phyloP scores from a whole-genome alignment of 2,329 filamentous ascomycete species.

The Aspergillus quadricinctus region DNA sequence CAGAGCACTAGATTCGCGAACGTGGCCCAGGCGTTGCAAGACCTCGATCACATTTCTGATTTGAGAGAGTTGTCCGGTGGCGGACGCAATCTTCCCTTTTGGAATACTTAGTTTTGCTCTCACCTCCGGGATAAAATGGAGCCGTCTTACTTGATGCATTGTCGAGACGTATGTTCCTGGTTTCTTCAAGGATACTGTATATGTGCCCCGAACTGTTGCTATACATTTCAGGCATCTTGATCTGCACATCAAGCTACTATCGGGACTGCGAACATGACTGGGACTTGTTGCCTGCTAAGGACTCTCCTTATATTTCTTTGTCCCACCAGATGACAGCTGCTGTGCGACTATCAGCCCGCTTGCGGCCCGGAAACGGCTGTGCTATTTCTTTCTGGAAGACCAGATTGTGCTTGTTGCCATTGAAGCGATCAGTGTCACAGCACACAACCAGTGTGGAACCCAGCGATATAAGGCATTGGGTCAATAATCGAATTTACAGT shows the following conservation, averaged over 20 bases:
- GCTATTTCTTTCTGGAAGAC: neutral
- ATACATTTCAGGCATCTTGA: neutral
- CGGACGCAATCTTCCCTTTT: neutral
- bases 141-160: neutral
- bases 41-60: neutral
- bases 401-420: too few species aligned
- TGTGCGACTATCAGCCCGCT: neutral
- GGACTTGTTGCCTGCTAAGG: neutral
- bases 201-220: neutral
- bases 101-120: neutral
- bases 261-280: neutral
- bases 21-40: neutral
- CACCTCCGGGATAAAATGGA: neutral
- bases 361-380: neutral
- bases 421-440: too few species aligned
- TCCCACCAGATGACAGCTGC: neutral
- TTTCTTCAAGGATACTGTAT: neutral
- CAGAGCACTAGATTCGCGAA: constrained; percentile 9
- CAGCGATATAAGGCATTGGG: neutral
- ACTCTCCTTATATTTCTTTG: neutral
- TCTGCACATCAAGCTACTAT: neutral
- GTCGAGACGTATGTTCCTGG: neutral
- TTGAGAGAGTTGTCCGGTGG: neutral
- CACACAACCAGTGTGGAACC: too few species aligned
- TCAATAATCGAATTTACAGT: neutral